phyloP scores from a whole-genome alignment of 768 basidiomycete genomes.

The Lactifluus subvellereus region DNA sequence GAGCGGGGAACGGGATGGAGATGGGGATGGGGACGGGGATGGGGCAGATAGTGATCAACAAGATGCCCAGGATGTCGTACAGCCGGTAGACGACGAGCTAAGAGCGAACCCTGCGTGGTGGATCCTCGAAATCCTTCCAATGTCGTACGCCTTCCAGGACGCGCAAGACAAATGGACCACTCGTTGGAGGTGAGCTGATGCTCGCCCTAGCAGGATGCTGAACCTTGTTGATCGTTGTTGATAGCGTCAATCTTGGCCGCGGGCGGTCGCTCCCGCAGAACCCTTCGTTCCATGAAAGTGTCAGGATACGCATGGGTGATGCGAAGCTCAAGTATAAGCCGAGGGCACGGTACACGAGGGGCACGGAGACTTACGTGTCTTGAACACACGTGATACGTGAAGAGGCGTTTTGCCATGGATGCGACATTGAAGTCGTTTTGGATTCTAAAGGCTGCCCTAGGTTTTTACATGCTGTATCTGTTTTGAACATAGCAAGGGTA shows the following conservation, averaged over 20 bases:
- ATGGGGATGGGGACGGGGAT: background rate
- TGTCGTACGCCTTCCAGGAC: slow-evolving; percentile 53
- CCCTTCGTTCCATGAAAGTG: slow-evolving; percentile 60
- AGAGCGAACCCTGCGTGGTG: slow-evolving; percentile 48
- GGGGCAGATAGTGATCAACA: background rate
- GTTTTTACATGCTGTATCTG: background rate
- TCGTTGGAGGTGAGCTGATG: slow-evolving; percentile 44
- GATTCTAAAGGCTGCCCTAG: background rate
- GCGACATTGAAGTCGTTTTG: background rate
- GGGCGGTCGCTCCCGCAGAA: slow-evolving; percentile 46
- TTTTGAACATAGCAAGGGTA: no score
- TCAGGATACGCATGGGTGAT: slow-evolving; percentile 51
- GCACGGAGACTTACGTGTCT: slow-evolving; percentile 45
- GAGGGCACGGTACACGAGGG: slow-evolving; percentile 44
- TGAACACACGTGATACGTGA: slow-evolving; percentile 18
- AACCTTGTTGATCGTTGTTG: background rate
- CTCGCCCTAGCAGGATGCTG: background rate
- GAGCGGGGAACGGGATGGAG: background rate
- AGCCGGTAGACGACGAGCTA: slow-evolving; percentile 51
- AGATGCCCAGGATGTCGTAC: slow-evolving; percentile 34
- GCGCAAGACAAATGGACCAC: slow-evolving; percentile 47
- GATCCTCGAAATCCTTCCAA: slow-evolving; percentile 64
- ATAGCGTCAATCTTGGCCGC: slow-evolving; percentile 50
- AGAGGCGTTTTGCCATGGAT: background rate
- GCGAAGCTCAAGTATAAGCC: slow-evolving; percentile 50